Percentiles rank a stretch among this genome's conserved stretches.
phyloP scores from a whole-genome alignment of 352 stramenopile species.

The Phytopythium aichiense region DNA sequence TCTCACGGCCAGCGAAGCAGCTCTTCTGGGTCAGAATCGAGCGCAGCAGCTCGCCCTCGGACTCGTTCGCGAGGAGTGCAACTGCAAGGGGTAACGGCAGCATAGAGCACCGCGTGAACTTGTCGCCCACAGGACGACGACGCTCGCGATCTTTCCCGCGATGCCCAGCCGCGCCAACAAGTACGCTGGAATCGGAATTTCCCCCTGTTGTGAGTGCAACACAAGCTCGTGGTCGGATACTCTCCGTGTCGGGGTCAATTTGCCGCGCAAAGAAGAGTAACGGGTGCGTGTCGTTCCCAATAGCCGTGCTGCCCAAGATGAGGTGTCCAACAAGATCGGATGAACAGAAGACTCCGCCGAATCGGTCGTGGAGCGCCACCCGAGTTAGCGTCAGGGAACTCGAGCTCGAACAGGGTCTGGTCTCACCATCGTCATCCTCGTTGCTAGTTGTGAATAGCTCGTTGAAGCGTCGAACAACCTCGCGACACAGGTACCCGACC shows the following conservation, averaged over 20 bases:
- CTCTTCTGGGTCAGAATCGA: constrained; percentile 24
- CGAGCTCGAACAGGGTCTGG: neutral
- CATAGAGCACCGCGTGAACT: constrained; percentile 35
- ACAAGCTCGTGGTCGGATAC: neutral
- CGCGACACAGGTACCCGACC: constrained; percentile 36
- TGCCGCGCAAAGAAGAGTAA: constrained; percentile 6
- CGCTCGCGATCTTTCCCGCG: neutral
- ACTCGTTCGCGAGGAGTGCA: constrained; percentile 63
- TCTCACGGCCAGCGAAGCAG: constrained; percentile 1
- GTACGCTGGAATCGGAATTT: neutral
- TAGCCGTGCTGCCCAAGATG: neutral
- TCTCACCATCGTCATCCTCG: constrained; percentile 1
- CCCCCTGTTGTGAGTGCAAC: neutral
- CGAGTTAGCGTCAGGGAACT: constrained; percentile 13
- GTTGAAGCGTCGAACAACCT: constrained; percentile 61
- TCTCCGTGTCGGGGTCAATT: neutral
- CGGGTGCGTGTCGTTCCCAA: neutral
- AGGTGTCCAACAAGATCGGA: constrained; percentile 22
- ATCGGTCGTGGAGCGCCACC: constrained; percentile 51
- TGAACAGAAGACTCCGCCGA: constrained; percentile 44
- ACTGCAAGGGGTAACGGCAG: constrained; percentile 53
- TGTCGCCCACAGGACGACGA: constrained; percentile 4
- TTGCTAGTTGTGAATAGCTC: constrained; percentile 33
- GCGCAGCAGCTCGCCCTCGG: constrained; percentile 43
- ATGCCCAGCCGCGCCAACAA: neutral